Evolutionary conservation across 345 rosid genomes (phyloP).

Genomic region (Salix koriyanagi): DNA sequence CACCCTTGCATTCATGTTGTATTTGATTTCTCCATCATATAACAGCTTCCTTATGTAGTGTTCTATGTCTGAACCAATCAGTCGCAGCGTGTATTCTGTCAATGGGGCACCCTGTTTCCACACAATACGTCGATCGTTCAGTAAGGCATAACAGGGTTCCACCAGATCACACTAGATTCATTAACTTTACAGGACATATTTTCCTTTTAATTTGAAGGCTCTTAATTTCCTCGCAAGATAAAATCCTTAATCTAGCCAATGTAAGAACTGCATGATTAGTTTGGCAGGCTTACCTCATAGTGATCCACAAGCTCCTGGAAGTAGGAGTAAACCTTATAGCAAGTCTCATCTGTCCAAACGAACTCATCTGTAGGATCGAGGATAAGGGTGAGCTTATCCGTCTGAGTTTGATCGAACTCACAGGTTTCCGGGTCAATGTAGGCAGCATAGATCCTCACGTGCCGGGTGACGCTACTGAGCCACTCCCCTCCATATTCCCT

Average conservation of each 20-base stretch:
- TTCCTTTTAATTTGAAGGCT: neutral
- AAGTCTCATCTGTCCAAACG: conserved; percentile 68
- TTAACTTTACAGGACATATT: neutral
- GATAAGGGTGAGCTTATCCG: conserved; percentile 80
- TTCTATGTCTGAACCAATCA: conserved; percentile 86
- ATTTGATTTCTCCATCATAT: conserved; percentile 80
- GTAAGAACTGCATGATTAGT: neutral
- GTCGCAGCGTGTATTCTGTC: conserved; percentile 83
- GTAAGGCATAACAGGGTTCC: neutral
- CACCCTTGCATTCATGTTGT: conserved; percentile 44
- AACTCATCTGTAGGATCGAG: conserved; percentile 88
- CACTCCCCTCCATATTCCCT: conserved; percentile 56
- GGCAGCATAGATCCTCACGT: conserved; percentile 30
- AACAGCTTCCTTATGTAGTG: conserved; percentile 87
- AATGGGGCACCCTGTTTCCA: conserved; percentile 73
- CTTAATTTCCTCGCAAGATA: neutral
- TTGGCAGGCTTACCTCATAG: conserved; percentile 54
- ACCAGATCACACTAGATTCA: neutral
- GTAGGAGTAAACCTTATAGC: conserved; percentile 59
- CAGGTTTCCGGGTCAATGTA: conserved; percentile 30
- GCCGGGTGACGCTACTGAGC: conserved; percentile 30
- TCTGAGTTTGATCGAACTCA: conserved; percentile 36
- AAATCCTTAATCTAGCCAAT: neutral
- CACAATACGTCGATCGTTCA: neutral
- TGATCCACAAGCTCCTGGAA: conserved; percentile 97